These are phyloP conservation scores for Claviceps sp. DNA, from an alignment of 2,329 filamentous ascomycete species.

Conservation along the genomic window DNA sequence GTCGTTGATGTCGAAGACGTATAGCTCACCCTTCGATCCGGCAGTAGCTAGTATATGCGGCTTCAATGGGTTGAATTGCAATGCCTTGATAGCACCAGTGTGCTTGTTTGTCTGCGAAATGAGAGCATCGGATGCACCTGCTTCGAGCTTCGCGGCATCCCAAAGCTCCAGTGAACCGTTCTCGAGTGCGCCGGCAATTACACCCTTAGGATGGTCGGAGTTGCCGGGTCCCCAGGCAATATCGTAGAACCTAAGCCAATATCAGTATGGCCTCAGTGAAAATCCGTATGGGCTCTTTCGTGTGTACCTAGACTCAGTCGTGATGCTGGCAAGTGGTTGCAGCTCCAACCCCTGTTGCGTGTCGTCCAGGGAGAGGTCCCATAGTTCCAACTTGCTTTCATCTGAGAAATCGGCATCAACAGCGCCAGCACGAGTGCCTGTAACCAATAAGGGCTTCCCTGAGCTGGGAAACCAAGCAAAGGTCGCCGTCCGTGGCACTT, in stretches of 20 bases:
- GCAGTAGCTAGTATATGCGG: conserved; percentile 85
- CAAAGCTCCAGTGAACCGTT: conserved; percentile 88
- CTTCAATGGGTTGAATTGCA: conserved; percentile 93
- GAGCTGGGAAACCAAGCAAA: conserved; percentile 91
- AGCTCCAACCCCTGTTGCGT: conserved; percentile 66
- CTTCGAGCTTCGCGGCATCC: conserved; percentile 63
- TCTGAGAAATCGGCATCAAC: conserved; percentile 96
- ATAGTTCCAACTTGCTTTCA: conserved; percentile 90
- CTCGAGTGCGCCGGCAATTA: conserved; percentile 91
- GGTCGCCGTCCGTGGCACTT: conserved; percentile 90
- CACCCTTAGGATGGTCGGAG: conserved; percentile 64
- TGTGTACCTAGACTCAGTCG: conserved; percentile 75
- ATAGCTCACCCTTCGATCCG: conserved; percentile 90
- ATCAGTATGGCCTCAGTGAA: conserved; percentile 6
- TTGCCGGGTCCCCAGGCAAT: conserved; percentile 84
- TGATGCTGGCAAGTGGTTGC: conserved; percentile 70
- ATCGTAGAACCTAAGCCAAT: conserved; percentile 68
- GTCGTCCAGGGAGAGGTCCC: conserved; percentile 80
- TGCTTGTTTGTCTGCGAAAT: conserved; percentile 84
- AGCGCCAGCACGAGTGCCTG: conserved; percentile 86
- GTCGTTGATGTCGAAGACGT: conserved; percentile 89
- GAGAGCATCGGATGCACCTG: conserved; percentile 53
- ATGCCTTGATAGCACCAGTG: conserved; percentile 78
- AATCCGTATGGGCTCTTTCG: not conserved
- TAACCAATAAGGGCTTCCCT: conserved; percentile 70